Evolutionary conservation across 2,329 filamentous ascomycete genomes (phyloP), one percentile per base, ranked within the genome.

Genomic region (Penicillium digitatum): DNA sequence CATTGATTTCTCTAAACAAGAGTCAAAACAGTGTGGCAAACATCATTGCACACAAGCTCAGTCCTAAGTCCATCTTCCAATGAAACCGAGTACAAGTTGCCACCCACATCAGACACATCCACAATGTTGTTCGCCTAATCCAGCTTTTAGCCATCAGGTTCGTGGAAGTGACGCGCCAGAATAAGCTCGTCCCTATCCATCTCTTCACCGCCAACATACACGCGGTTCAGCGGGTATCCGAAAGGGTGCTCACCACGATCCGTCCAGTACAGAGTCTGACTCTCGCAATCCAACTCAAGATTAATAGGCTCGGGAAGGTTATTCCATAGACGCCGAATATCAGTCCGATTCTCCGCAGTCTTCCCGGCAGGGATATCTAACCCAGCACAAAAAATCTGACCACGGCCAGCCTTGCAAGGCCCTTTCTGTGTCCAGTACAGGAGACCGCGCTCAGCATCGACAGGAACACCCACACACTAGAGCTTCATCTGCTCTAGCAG

Each of bases 381-480:
- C 16, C 69, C 65, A 0, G 82, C 81, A 5, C 73, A 69, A 63
- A 82, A 81, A 40, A 86, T 83, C 3, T 78, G 74, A 0, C 83
- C 83, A 38, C 75, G 64, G 1, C 67, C 69, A 0, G 72, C 75
- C 65, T 85, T 85, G 3, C 77, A 75, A 0, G 74, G 69, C 0
- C 83, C 83, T 61, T 86, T 85, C 48, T 85, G 82, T 0, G 79
- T 82, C 83, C 83, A 86, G 72, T 81, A 85, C 43, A 86, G 72
- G 39, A 77, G 74, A 14, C 75, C 74, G 1, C 69, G 67, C 0
- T 66, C 55, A 0, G 69, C 68, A 3, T 77, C 76, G 0, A 86
- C 72, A 0, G 78, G 67, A 37, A 86, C 74, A 1, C 83, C 83
- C 9, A 86, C 82, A 52, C 80, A 83, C 81, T 81, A 83, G 4